phyloP scores from a whole-genome alignment of 2,329 filamentous ascomycete species.

The Ceratocystis lukuohia region DNA sequence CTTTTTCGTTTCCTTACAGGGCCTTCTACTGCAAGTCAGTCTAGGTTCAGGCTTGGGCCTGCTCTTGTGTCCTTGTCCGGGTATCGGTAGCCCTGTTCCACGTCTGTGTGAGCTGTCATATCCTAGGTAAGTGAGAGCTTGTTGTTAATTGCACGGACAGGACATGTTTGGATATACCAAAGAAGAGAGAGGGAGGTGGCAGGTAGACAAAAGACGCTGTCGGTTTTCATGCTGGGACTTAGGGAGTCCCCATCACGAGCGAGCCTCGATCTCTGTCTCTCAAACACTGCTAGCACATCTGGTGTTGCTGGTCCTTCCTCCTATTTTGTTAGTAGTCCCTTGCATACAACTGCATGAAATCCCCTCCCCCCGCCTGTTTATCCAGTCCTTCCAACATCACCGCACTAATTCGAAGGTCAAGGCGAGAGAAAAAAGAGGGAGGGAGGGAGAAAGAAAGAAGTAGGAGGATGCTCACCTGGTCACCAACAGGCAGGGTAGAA shows the following conservation, averaged over 20 bases:
- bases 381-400: slow-evolving; percentile 7
- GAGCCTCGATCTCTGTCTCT: neutral
- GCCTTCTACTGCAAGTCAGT: neutral
- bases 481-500: neutral
- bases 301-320: neutral
- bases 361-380: neutral
- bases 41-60: neutral
- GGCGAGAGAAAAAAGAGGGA: neutral
- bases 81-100: neutral
- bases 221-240: neutral
- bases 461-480: neutral
- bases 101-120: slow-evolving; percentile 7
- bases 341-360: neutral
- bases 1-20: neutral
- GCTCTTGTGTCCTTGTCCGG: neutral
- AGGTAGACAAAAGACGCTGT: too few species aligned
- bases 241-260: neutral
- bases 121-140: neutral
- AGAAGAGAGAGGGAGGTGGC: neutral
- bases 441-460: neutral
- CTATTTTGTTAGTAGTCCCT: neutral
- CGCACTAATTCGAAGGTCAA: neutral
- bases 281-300: neutral
- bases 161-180: neutral
- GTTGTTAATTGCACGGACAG: neutral